Base-by-base conservation (phyloP, 1,284 basidiomycete genomes). In the Cryptococcus sp. region DNA sequence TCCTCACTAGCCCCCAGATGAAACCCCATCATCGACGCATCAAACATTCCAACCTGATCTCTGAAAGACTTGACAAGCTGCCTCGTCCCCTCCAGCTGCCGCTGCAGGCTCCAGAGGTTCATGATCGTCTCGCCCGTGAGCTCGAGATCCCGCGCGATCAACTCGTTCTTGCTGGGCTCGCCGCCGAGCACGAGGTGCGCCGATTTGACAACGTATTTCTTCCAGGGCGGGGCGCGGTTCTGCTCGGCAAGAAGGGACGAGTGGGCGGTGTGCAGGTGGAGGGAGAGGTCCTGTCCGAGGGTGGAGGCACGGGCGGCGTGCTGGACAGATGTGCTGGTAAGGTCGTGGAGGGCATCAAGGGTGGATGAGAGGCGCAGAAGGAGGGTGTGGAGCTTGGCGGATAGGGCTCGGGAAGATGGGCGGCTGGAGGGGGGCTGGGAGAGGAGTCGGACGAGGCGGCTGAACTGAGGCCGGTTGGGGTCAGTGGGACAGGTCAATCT, bases 1-100 rank as follows among this genome's bases (percentile, higher is more conserved):
- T 62, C 65, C 2, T 38, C 48, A 50, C 23, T 60, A 52, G 66
- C 62, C 36, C 69, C 73, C 11, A 74, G 61, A 50, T 76, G 73
- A 47, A 73, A 62, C 3, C 73, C 73, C 67, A 73, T 70, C 56
- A 76, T 63, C 16, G 64, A 68, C 7, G 69, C 72, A 36, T 67
- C 57, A 45, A 73, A 73, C 46, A 59, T 57, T 33, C 68, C 68
- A 15, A 74, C 61, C 56, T 76, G 73, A 56, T 67, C 66, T 23
- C 68, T 58, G 50, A 69, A 76, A 20, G 59, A 62, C 43, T 64
- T 69, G 4, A 74, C 57, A 15, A 65, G 60, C 15, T 50, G 50
- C 13, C 68, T 57, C 1, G 64, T 66, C 8, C 57, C 52, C 49
- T 72, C 69, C 33, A 76, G 57, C 9, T 58, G 50, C 46, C 57